Evolutionary conservation across 2,329 filamentous ascomycete genomes (phyloP), one percentile per base, ranked within the genome.

Genomic region (Parastagonospora nodorum): DNA sequence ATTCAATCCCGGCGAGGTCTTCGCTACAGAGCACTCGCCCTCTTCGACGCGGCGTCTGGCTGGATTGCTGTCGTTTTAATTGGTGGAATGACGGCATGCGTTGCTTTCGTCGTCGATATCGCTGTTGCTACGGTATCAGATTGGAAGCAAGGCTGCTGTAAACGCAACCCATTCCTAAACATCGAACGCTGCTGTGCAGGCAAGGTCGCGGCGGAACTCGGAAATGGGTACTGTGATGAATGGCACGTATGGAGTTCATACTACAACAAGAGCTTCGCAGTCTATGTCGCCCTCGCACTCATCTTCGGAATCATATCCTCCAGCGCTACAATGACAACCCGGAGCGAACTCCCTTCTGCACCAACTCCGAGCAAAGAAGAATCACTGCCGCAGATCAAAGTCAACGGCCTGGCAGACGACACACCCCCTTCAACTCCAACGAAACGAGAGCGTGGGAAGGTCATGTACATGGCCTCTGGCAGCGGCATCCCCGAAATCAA

Each of bases 401-500:
- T 42, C 32, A 12, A 44, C 30, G 27, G 42, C 4, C 40, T 45
- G 36, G 43, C 43, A 2, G 35, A 42, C 8, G 45, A 45, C 5
- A 45, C 27, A 2, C 42, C 37, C 11, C 41, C 54, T 2, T 12
- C 45, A 14, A 27, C 14, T 30, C 44, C 15, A 28, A 59, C 38
- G 47, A 57, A 27, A 47, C 57, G 6, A 40, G 67, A 7, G 15
- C 54, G 58, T 19, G 79, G 77, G 0, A 85, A 84, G 63, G 73
- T 68, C 4, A 83, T 84, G 75, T 85, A 83, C 60, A 82, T 84
- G 79, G 81, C 82, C 3, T 79, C 81, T 30, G 83, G 83, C 5
- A 80, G 76, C 51, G 83, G 83, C 0, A 85, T 86, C 30, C 83
- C 83, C 0, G 83, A 85, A 66, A 84, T 85, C 72, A 85, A 85